A percentile compares a stretch with the other conserved stretches of the same genome.
phyloP scores from a whole-genome alignment of 495 filamentous ascomycete genomes.

The Neurospora terricola region DNA sequence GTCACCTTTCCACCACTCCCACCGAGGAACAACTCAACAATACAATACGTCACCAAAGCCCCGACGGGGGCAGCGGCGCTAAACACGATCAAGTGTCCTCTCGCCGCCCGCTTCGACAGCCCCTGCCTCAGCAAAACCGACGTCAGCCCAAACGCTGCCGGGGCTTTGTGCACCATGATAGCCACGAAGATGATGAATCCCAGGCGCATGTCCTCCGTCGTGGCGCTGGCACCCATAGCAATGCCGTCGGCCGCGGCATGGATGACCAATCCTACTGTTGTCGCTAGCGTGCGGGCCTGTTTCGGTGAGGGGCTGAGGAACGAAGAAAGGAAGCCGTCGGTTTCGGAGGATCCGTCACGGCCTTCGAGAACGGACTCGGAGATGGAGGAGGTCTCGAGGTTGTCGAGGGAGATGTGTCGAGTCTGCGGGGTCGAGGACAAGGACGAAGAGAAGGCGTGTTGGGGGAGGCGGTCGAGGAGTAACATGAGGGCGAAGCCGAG shows the following conservation, averaged over 20 bases:
- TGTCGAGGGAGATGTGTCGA: conserved; percentile 70
- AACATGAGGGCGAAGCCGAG: conserved; percentile 95
- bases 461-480: conserved; percentile 81
- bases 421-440: conserved; percentile 42
- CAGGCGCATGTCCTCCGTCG: conserved; percentile 58
- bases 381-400: conserved; percentile 46
- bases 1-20: conserved; percentile 28
- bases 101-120: conserved; percentile 70
- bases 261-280: conserved; percentile 89
- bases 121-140: conserved; percentile 83
- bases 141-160: conserved; percentile 89
- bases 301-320: conserved; percentile 36
- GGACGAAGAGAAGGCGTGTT: conserved; percentile 50
- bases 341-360: conserved; percentile 25
- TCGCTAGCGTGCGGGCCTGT: conserved; percentile 50
- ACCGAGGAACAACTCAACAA: conserved; percentile 62
- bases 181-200: conserved; percentile 87
- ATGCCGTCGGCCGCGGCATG: conserved; percentile 96
- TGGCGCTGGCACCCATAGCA: conserved; percentile 79
- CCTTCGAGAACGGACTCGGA: conserved; percentile 8
- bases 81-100: conserved; percentile 82
- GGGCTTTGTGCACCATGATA: conserved; percentile 95
- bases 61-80: conserved; percentile 84
- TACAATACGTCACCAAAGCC: conserved; percentile 70
- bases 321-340: conserved; percentile 43